Evolutionary conservation across 768 basidiomycete species (phyloP).

Genomic region (Mycena alexandri): DNA sequence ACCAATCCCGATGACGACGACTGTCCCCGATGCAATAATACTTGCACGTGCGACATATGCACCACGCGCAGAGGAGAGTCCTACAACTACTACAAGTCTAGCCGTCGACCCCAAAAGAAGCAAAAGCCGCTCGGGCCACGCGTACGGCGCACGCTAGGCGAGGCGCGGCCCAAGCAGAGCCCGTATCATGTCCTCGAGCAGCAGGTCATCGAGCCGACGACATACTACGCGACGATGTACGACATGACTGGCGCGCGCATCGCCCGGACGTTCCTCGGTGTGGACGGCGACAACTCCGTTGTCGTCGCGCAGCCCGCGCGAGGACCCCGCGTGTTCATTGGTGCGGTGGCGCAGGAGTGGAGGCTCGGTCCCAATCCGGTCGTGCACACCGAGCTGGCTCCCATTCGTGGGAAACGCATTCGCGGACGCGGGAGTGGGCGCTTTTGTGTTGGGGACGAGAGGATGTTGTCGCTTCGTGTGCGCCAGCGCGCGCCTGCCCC

Average conservation of each 20-base stretch:
- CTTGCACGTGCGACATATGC: conserved; percentile 32
- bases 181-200: conserved; percentile 7
- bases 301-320: not conserved
- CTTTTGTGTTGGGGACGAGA: conserved; percentile 15
- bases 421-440: not conserved
- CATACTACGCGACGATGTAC: conserved; percentile 29
- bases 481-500: conserved; percentile 1
- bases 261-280: conserved; percentile 20
- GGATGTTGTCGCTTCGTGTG: conserved; percentile 11
- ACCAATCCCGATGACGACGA: not conserved
- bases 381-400: conserved; percentile 2
- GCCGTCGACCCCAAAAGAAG: too few relatives aligned
- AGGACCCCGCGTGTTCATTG: conserved; percentile 25
- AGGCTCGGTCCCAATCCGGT: conserved; percentile 24
- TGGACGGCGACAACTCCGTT: conserved; percentile 14
- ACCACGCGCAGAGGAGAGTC: conserved; percentile 21
- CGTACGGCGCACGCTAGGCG: not conserved
- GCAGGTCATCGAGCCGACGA: conserved; percentile 24
- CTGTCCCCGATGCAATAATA: conserved; percentile 22
- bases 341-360: conserved; percentile 27
- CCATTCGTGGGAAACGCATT: not conserved
- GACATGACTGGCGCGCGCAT: conserved; percentile 24
- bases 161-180: not conserved
- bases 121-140: not conserved
- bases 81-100: too few relatives aligned